Evolutionary conservation across 805 yeast genomes (phyloP), one percentile per base, ranked within the genome.

Genomic region (Candida schatavii): DNA sequence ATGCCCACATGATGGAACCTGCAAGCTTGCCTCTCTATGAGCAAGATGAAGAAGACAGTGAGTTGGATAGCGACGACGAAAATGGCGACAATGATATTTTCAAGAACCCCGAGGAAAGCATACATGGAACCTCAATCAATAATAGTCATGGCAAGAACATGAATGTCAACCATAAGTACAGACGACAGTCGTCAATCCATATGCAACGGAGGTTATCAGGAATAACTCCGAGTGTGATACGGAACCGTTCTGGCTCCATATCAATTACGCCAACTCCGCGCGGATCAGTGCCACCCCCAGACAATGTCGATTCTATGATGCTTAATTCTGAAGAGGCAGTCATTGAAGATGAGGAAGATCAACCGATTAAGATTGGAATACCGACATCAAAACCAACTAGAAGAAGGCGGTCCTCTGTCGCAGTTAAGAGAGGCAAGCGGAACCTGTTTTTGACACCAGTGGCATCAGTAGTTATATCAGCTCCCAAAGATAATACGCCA

Each of bases 161-260:
- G 10, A 23, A 23, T 11, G 39, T 41, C 11, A 39, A 36, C 19
- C 37, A 40, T 33, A 32, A 40, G 21, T 47, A 43, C 7, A 45
- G 62, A 42, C 48, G 72, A 34, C 56, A 61, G 25, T 55, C 63
- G 17, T 62, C 69, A 6, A 54, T 57, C 3, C 49, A 55, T 2
- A 46, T 57, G 17, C 70, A 59, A 44, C 57, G 72, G 29, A 44
- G 74, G 32, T 54, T 68, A 21, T 66, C 72, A 1, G 68, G 70
- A 5, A 65, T 67, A 22, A 48, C 61, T 7, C 54, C 54, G 2
- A 49, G 50, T 20, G 44, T 56, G 9, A 50, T 52, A 23, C 39
- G 62, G 28, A 55, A 57, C 30, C 50, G 69, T 17, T 49, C 65
- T 13, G 59, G 58, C 4, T 66, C 71, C 0, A 44, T 61, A 6